These are phyloP conservation scores for Fragaria vesca DNA, from an alignment of 306 rosid species.

Conservation along the genomic window DNA sequence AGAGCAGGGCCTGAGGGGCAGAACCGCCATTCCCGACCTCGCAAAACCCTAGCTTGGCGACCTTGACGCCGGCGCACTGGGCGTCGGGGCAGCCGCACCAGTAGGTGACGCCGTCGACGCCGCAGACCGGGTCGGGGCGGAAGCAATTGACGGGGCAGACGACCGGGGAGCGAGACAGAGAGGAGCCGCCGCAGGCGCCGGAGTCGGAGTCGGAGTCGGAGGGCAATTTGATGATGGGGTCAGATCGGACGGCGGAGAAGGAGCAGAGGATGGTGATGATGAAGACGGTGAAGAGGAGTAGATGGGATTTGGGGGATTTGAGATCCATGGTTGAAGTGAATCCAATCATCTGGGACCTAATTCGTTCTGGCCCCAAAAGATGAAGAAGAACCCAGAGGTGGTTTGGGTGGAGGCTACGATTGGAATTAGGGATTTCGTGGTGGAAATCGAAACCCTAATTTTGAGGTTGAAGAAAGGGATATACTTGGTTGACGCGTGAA, in stretches of 20 bases:
- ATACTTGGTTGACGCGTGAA: background rate
- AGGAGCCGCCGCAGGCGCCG: constrained; percentile 30
- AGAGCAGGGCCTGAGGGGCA: constrained; percentile 71
- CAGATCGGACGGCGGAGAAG: constrained; percentile 35
- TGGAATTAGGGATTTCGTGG: background rate
- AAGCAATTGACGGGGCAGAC: constrained; percentile 79
- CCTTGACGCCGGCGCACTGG: constrained; percentile 59
- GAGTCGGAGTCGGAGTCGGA: constrained; percentile 22
- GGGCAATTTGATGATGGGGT: constrained; percentile 41
- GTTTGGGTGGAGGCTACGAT: background rate
- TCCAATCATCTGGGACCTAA: background rate
- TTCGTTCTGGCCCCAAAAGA: background rate
- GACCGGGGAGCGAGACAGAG: constrained; percentile 6
- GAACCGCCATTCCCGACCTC: constrained; percentile 78
- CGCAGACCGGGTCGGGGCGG: constrained; percentile 84
- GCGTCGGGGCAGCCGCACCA: constrained; percentile 98
- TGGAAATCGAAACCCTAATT: no score
- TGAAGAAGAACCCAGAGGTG: background rate
- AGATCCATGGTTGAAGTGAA: constrained; percentile 28
- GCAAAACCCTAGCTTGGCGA: constrained; percentile 69
- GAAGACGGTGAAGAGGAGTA: constrained; percentile 18
- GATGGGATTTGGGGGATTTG: constrained; percentile 24
- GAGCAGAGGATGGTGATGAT: constrained; percentile 31
- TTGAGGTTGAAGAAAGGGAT: background rate
- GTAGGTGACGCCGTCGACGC: constrained; percentile 82